Base-by-base conservation (phyloP, 768 basidiomycete genomes). In the Boletales sp. region DNA sequence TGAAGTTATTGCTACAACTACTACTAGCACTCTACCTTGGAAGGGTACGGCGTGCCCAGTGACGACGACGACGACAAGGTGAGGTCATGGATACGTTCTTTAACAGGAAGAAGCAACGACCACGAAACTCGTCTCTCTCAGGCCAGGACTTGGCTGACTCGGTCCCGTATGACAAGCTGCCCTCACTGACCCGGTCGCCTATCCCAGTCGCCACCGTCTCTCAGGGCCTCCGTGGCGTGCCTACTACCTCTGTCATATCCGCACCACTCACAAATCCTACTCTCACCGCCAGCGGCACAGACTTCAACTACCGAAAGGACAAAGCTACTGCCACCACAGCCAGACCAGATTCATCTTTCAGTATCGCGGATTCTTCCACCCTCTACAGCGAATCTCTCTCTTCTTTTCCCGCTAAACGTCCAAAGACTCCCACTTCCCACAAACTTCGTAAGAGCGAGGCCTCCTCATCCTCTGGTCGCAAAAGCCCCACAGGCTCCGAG, bases 241-340 rank as follows among this genome's bases (percentile, higher is more conserved):
- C 51, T 1, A 32, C 46, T 10, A 58, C 57, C 15, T 54, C 69
- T 18, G 65, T 56, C 43, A 91, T 92, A 55, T 90, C 87, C 29
- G 90, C 89, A 5, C 89, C 89, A 8, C 84, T 86, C 59, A 90
- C 89, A 21, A 92, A 92, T 60, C 89, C 89, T 7, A 81, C 83
- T 12, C 80, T 91, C 48, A 88, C 87, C 2, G 52, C 77, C 39
- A 74, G 80, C 56, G 90, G 89, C 35, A 83, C 84, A 10, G 86
- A 88, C 55, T 68, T 87, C 60, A 90, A 79, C 56, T 80, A 75
- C 42, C 77, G 76, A 47, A 70, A 82, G 51, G 84, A 86, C 40
- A 74, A 72, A 46, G 63, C 69, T 17, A 61, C 70, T 47, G 53
- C 61, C 34, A 51, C 47, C 8, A 24, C 40, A 35, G 44, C 50